Base-by-base conservation (phyloP, 1,284 basidiomycete species). In the Neonothopanus nambi region DNA sequence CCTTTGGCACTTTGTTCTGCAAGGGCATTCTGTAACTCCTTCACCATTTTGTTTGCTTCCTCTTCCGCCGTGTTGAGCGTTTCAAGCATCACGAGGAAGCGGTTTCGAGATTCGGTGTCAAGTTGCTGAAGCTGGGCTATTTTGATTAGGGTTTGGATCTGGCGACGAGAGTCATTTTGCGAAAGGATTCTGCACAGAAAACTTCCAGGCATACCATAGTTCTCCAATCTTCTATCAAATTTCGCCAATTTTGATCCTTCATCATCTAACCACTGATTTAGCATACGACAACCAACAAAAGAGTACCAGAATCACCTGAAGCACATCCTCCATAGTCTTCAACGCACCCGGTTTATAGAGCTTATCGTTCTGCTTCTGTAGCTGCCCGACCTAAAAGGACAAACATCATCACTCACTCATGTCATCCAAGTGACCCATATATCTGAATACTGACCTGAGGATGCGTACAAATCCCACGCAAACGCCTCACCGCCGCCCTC, bases 401-500 rank as follows among this genome's bases (percentile, higher is more conserved):
- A 37, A 40, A 28, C n/a, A 47, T 43, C 12, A 40, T 17, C 26
- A 36, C 21, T 15, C 15, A 37, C 8, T 15, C n/a, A n/a, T n/a
- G n/a, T n/a, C n/a, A 35, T 45, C 17, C 13, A 15, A 12, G 28
- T 17, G 46, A 18, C 30, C 30, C 30, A 11, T 33, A 9, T 33
- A 33, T 2, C 4, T 4, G 13, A 38, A 23, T 11, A 35, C 36
- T 20, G 59, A 76, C 80, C 65, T 87, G 91, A 26, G 92, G 90
- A 72, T 95, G 92, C 0, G 92, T 95, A 64, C 91, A 94, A 57
- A 93, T 86, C 45, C 89, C 89, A 44, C 92, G 81, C 26, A 95
- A 75, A 44, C 78, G 81, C n/a, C 87, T 79, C 15, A 95, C 71
- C 52, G 81, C 78, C 2, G 70, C 67, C 20, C 91, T 78, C 39